Evolutionary conservation across 805 yeast genomes (phyloP), one percentile per base, ranked within the genome.

Genomic region (Diddensiella transvaalensis): DNA sequence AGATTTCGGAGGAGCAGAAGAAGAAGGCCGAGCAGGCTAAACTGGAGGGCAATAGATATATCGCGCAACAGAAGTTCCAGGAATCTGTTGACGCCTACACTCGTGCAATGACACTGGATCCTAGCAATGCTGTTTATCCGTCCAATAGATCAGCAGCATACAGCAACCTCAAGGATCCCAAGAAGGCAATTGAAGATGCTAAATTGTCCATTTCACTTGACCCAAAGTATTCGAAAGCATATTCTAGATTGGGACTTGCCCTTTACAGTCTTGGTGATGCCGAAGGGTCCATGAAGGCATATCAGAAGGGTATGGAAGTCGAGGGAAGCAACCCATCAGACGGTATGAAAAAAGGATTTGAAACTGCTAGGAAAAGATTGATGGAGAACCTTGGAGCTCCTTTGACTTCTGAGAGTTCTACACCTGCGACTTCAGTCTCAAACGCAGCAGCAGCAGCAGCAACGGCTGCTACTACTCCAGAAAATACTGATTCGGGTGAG

Each of bases 131-230:
- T 15, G 87, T 93, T 18, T 93, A 83, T 68, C 79, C 78, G 53
- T 89, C 98, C 30, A 93, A 93, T 71, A 82, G 99, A 63, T 98
- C 99, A 11, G 99, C 99, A 38, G 98, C 98, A 2, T 82, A 86
- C 68, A 85, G 96, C 8, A 87, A 96, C 3, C 61, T 78, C 24
- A 77, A 80, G 54, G 73, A 88, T 52, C 90, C 86, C 63, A 84
- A 79, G 13, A 71, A 77, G 53, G 98, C 99, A 2, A 78, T 85
- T 36, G 72, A 72, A 40, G 99, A 93, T 66, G 96, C 98, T 23
- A 77, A 85, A 60, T 72, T 73, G 47, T 96, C 99, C 37, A 82
- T 88, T 49, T 76, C 78, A 52, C 71, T 82, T 45, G 89, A 91
- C 63, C 85, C 96, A 46, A 60, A 72, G 4, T 93, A 87, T 60